Evolutionary conservation across 352 stramenopile species (phyloP).

Genomic region (Elongisporangium anandrum): DNA sequence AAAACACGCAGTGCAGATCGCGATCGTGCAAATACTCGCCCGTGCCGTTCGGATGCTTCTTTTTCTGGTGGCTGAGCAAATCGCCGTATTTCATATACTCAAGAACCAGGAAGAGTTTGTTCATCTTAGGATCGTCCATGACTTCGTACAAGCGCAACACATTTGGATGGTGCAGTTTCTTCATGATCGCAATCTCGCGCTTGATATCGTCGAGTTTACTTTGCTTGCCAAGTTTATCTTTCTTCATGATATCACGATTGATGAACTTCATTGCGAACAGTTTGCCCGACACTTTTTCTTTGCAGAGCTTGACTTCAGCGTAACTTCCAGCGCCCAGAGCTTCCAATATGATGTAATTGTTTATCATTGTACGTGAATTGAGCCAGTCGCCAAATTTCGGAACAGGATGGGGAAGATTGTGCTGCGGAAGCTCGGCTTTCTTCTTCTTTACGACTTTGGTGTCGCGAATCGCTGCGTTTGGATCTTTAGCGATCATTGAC

Average conservation of each 20-base stretch:
- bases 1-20: constrained; percentile 65
- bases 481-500: neutral
- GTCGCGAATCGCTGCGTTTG: constrained; percentile 45
- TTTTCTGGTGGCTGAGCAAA: constrained; percentile 69
- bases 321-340: constrained; percentile 84
- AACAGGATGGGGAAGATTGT: constrained; percentile 67
- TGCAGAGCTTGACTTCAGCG: constrained; percentile 89
- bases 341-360: constrained; percentile 93
- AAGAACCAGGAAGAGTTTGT: constrained; percentile 96
- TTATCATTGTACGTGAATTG: constrained; percentile 87
- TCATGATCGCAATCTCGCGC: constrained; percentile 97
- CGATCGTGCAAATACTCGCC: constrained; percentile 51
- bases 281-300: constrained; percentile 70
- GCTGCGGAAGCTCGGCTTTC: constrained; percentile 63
- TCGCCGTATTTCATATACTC: constrained; percentile 93
- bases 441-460: constrained; percentile 84
- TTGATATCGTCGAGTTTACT: constrained; percentile 86
- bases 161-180: constrained; percentile 95
- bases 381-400: constrained; percentile 84
- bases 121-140: constrained; percentile 93
- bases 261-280: constrained; percentile 88
- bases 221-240: constrained; percentile 74
- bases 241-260: constrained; percentile 84
- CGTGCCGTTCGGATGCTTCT: constrained; percentile 39
- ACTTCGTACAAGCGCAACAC: constrained; percentile 93